Percentiles rank a stretch among this genome's conserved stretches.
phyloP scores from a whole-genome alignment of 2,329 filamentous ascomycete genomes.

The Xylariaceae sp. region DNA sequence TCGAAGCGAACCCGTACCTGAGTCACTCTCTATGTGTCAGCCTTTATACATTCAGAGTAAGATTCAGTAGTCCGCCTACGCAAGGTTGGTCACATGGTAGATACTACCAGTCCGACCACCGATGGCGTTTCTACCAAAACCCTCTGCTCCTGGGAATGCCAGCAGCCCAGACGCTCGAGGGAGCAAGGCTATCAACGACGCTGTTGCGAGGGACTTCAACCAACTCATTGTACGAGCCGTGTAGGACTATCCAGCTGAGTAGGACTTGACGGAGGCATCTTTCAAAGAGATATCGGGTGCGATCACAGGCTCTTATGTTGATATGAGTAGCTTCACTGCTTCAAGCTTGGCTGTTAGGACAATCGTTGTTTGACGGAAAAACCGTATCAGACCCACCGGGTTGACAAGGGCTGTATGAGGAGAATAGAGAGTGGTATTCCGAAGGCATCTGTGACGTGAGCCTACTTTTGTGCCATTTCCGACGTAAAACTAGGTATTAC shows the following conservation, averaged over 20 bases:
- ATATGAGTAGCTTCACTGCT: background rate
- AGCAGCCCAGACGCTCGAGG: constrained; percentile 22
- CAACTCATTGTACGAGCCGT: constrained; percentile 23
- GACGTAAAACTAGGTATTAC: too few relatives aligned
- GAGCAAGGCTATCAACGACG: constrained; percentile 20
- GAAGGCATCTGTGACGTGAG: constrained; percentile 1
- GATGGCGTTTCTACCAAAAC: constrained; percentile 53
- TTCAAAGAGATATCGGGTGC: background rate
- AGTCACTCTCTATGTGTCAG: constrained; percentile 41
- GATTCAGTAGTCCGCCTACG: constrained; percentile 33
- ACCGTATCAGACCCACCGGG: constrained; percentile 3
- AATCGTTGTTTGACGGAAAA: constrained; percentile 27
- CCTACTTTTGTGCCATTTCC: background rate
- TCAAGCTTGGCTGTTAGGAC: background rate
- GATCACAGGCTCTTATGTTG: background rate
- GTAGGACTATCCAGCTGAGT: background rate
- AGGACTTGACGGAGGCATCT: background rate
- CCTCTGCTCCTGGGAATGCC: constrained; percentile 58
- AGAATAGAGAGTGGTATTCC: constrained; percentile 25
- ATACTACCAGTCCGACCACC: constrained; percentile 54
- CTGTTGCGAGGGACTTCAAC: constrained; percentile 18
- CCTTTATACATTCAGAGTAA: too few relatives aligned
- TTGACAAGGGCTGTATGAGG: constrained; percentile 17
- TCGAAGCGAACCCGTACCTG: constrained; percentile 54
- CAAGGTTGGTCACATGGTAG: constrained; percentile 55